These are phyloP conservation scores for Camellia japonica DNA, from an alignment of 148 eudicot species.

Conservation along the genomic window DNA sequence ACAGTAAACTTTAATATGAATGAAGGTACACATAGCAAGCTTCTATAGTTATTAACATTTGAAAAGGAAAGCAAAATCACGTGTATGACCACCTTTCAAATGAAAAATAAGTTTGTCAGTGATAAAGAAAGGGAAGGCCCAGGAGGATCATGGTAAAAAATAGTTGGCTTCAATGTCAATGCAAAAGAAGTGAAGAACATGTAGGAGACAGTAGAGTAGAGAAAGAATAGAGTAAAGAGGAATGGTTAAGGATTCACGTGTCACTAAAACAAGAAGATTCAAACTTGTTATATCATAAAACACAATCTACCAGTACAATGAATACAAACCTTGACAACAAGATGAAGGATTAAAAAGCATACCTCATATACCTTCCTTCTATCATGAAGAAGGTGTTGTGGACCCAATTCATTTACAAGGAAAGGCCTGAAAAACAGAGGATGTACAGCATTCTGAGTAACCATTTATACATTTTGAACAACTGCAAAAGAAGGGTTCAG, in stretches of 20 bases:
- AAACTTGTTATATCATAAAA: neutral
- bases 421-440: slow-evolving; percentile 59
- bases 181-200: neutral
- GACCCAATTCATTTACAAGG: slow-evolving; percentile 81
- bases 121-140: neutral
- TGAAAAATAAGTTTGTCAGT: neutral
- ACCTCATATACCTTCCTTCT: slow-evolving; percentile 95
- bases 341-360: slow-evolving; percentile 13
- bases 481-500: neutral
- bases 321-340: neutral
- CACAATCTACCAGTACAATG: neutral
- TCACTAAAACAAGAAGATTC: neutral
- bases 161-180: neutral
- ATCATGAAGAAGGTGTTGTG: slow-evolving; percentile 88
- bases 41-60: no score
- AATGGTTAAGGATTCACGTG: neutral
- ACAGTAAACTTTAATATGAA: neutral
- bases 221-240: neutral
- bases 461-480: neutral
- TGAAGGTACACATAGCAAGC: neutral
- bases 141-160: no score
- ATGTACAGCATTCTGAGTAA: neutral
- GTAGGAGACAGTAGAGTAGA: neutral
- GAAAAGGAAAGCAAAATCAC: neutral
- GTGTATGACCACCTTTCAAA: neutral